A percentile compares a stretch with the other conserved stretches of the same genome.
phyloP scores from a whole-genome alignment of 1,139 yeast species.

The Saccharomyces hybrid region DNA sequence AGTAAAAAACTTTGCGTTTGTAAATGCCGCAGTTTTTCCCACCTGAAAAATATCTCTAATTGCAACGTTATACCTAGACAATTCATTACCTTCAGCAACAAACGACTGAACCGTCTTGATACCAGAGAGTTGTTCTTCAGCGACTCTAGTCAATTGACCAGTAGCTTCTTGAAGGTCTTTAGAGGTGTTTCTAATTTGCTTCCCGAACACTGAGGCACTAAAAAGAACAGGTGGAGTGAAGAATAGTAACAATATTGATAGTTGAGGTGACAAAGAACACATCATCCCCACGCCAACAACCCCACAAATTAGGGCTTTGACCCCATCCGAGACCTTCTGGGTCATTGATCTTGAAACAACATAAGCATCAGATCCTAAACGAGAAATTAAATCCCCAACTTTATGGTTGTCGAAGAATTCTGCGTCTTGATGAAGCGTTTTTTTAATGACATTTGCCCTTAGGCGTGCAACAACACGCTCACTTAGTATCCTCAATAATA shows the following conservation, averaged over 20 bases:
- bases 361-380: constrained; percentile 83
- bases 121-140: constrained; percentile 87
- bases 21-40: constrained; percentile 73
- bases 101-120: constrained; percentile 82
- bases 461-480: constrained; percentile 81
- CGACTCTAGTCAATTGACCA: constrained; percentile 78
- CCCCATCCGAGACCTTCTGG: constrained; percentile 86
- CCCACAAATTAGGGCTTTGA: constrained; percentile 72
- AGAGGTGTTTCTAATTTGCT: constrained; percentile 67
- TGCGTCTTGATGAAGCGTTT: constrained; percentile 77
- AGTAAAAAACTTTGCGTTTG: constrained; percentile 70
- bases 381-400: constrained; percentile 87
- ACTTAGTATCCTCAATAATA: constrained; percentile 67
- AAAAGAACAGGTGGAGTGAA: constrained; percentile 76
- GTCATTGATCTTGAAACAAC: constrained; percentile 83
- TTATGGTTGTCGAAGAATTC: constrained; percentile 88
- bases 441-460: constrained; percentile 67
- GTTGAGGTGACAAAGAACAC: constrained; percentile 75
- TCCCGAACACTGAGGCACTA: constrained; percentile 73
- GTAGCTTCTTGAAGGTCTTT: constrained; percentile 76
- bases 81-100: constrained; percentile 71
- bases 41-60: constrained; percentile 65
- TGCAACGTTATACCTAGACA: constrained; percentile 56
- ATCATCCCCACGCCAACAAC: constrained; percentile 79
- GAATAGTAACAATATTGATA: constrained; percentile 66